Evolutionary conservation across 2,329 filamentous ascomycete genomes (phyloP), one percentile per base, ranked within the genome.

Genomic region (Trichophyton verrucosum): DNA sequence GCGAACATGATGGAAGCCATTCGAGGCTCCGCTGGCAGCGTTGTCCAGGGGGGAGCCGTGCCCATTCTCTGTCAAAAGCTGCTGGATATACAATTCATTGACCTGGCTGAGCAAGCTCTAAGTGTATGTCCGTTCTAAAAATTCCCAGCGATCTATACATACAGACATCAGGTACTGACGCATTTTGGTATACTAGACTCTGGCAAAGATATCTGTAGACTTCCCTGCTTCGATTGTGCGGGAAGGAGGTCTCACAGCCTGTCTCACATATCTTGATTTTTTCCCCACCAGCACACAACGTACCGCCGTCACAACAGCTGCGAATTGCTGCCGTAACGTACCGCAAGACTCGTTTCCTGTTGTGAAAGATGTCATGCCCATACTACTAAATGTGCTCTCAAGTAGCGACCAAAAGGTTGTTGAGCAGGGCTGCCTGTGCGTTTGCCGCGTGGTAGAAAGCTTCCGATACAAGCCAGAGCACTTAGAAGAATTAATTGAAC

Each of bases 1-100:
- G 94, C 94, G 62, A 97, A 99, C 72, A 75, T 99, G 60, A 99
- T 99, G 94, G 94, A 99, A 73, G 95, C 92, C 27, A 78, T 99
- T 33, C 91, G 94, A 20, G 86, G 90, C 38, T 92, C 92, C 61
- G 94, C 94, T 57, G 89, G 91, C 11, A 96, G 95, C 71, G 91
- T 99, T 13, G 94, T 97, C 3, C 97, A 97, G 71, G 92, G 91
- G n/a, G 90, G 91, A 57, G 94, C 94, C 38, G 94, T 99, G 3
- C 91, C 94, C 1, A 86, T 99, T 11, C 78, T 99, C 27, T 97
- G 94, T 75, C 89, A 92, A 70, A 99, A 97, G 75, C 80, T 99
- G 33, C 80, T 97, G 63, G 91, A 97, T 74, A 97, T 97, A 53
- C 87, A 92, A 64, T 99, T 92, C 73, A 99, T 99, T 71, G 94